Conservation (phyloP, 2,329 filamentous ascomycete genomes). For the Aurifilum marmelostoma region DNA sequence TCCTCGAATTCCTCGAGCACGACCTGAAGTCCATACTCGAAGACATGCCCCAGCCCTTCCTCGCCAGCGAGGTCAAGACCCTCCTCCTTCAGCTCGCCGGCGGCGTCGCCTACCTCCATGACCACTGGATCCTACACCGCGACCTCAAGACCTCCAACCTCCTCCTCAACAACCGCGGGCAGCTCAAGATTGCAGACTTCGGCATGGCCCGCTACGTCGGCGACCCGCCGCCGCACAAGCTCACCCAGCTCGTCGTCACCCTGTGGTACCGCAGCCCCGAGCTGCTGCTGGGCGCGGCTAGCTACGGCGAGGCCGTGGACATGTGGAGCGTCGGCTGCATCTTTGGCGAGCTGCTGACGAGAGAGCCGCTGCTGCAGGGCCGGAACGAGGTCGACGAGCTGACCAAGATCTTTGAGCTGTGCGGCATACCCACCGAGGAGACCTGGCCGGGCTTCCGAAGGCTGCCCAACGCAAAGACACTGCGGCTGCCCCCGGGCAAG, state of each 20-base stretch:
- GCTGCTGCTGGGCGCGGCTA: slow-evolving; percentile 77
- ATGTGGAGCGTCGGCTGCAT: slow-evolving; percentile 98
- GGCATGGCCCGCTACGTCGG: slow-evolving; percentile 94
- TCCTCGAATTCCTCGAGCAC: slow-evolving; percentile 97
- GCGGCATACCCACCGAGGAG: slow-evolving; percentile 81
- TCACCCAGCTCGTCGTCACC: slow-evolving; percentile 93
- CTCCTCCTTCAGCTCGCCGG: slow-evolving; percentile 80
- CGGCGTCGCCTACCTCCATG: slow-evolving; percentile 84
- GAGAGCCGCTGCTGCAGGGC: slow-evolving; percentile 82
- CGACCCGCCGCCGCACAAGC: slow-evolving; percentile 67
- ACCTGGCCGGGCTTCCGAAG: slow-evolving; percentile 86
- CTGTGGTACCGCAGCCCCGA: slow-evolving; percentile 96
- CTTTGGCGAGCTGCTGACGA: slow-evolving; percentile 85
- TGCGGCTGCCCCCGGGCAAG: slow-evolving; percentile 66
- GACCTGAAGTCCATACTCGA: slow-evolving; percentile 92
- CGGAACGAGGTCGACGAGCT: slow-evolving; percentile 93
- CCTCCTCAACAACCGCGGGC: slow-evolving; percentile 91
- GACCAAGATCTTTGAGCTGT: slow-evolving; percentile 84
- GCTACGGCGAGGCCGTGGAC: slow-evolving; percentile 79
- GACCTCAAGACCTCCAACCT: slow-evolving; percentile 95
- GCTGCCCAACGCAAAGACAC: slow-evolving; percentile 80
- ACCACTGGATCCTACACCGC: slow-evolving; percentile 87
- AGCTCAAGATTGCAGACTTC: slow-evolving; percentile 96
- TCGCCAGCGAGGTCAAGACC: slow-evolving; percentile 90
- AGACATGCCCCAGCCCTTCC: slow-evolving; percentile 92